phyloP scores from a whole-genome alignment of 768 basidiomycete species.

The Suillus weaverae region DNA sequence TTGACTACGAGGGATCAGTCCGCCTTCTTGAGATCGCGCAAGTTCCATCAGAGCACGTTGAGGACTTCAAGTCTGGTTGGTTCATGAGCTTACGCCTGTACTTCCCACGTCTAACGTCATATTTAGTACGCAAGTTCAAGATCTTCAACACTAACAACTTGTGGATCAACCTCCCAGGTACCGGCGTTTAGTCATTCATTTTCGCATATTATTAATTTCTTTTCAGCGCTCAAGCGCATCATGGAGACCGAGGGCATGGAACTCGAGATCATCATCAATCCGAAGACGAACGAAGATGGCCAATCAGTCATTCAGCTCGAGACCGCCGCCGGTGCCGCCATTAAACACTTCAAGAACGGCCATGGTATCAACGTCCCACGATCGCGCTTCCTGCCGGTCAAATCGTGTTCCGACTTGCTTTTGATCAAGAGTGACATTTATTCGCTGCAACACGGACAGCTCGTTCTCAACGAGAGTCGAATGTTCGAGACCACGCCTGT shows the following conservation, averaged over 20 bases:
- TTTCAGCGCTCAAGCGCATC: constrained; percentile 66
- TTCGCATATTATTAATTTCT: constrained; percentile 6
- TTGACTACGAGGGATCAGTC: constrained; percentile 66
- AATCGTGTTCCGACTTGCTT: constrained; percentile 62
- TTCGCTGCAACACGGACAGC: constrained; percentile 65
- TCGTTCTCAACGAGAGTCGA: constrained; percentile 58
- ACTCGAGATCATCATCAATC: constrained; percentile 81
- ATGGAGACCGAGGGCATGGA: constrained; percentile 69
- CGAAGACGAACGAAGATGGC: constrained; percentile 67
- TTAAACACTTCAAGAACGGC: constrained; percentile 67
- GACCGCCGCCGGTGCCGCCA: constrained; percentile 74
- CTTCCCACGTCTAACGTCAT: background rate
- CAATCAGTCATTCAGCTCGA: constrained; percentile 75
- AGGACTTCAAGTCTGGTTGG: constrained; percentile 65
- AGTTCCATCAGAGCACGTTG: constrained; percentile 68
- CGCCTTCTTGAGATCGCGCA: constrained; percentile 77
- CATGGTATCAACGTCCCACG: constrained; percentile 77
- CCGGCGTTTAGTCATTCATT: background rate
- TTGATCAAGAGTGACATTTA: constrained; percentile 72
- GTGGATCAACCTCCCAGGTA: constrained; percentile 54
- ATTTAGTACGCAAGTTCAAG: constrained; percentile 68
- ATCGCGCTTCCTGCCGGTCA: constrained; percentile 68
- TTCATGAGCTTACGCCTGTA: background rate
- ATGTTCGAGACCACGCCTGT: constrained; percentile 68
- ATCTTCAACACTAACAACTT: constrained; percentile 77